Base-by-base conservation (phyloP, 2,329 filamentous ascomycete genomes). In the Coniochaeta sp. region DNA sequence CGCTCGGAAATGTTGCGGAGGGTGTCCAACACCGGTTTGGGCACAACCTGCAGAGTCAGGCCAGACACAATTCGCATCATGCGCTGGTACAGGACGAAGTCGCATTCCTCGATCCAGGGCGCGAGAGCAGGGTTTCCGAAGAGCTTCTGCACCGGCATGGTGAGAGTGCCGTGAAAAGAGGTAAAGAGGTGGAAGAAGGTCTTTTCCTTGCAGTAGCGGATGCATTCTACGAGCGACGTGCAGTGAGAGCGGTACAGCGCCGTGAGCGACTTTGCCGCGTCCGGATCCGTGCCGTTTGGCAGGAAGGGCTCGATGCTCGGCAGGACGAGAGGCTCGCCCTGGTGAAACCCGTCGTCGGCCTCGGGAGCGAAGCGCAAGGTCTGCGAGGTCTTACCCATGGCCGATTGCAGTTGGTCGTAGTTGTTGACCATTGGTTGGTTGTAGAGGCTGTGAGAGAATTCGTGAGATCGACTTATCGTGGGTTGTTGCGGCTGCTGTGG, bases 181-280 rank as follows among this genome's bases (percentile, higher is more conserved):
- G 90, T 93, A 72, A 96, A 96, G 17, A 97, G 84, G 65, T 96
- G 91, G 72, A 96, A 96, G 72, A 99, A 96, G 7, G 92, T 93
- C 76, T 96, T 96, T 73, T 97, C 91, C 70, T 95, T 96, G 80
- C 93, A 97, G 73, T 91, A 98, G 32, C 95, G 89, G 63, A 99
- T 92, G 67, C 91, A 93, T 74, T 99, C 95, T 34, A 99, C 89
- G 5, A 99, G 82, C 0, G 93, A 97, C 16, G 95, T 97, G 72
- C 93, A 96, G 71, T 98, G 93, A 2, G 93, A 95, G 57, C 92
- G 87, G 71, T 99, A 99, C 26, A 98, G 81, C 4, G 93, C 93
- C 40, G 87, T 86, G 24, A 99, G 79, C 4, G 92, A 93, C 68
- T 90, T 90, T 28, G 92, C 93, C 8, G 92, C 89, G 69, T 98